phyloP scores from a whole-genome alignment of 2,329 filamentous ascomycete genomes.

The Aspergillus thermomutatus region DNA sequence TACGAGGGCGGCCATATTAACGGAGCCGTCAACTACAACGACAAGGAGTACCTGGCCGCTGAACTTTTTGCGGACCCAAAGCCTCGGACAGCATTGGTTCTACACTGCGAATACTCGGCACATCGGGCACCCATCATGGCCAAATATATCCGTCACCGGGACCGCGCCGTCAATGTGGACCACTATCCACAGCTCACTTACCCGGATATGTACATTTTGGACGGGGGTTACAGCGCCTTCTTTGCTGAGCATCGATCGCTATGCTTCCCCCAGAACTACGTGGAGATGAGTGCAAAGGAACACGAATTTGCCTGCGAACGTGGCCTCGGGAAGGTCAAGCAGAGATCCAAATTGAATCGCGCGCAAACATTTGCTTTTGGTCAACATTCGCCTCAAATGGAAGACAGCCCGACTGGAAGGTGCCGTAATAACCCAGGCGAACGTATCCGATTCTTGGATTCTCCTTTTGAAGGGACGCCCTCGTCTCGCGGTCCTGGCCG shows the following conservation, averaged over 20 bases:
- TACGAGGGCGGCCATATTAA: slow-evolving; percentile 95
- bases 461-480: slow-evolving; percentile 34
- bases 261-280: slow-evolving; percentile 92
- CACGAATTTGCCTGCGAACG: slow-evolving; percentile 92
- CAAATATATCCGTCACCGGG: slow-evolving; percentile 83
- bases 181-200: slow-evolving; percentile 87
- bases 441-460: slow-evolving; percentile 30
- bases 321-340: slow-evolving; percentile 88
- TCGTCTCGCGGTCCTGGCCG: slow-evolving; percentile 36
- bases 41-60: slow-evolving; percentile 80
- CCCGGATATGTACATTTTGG: slow-evolving; percentile 93
- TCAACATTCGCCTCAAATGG: slow-evolving; percentile 59
- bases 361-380: slow-evolving; percentile 96
- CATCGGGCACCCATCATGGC: slow-evolving; percentile 96
- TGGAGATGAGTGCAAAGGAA: slow-evolving; percentile 91
- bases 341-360: slow-evolving; percentile 77
- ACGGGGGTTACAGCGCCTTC: slow-evolving; percentile 94
- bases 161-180: slow-evolving; percentile 80
- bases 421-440: slow-evolving; percentile 35
- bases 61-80: slow-evolving; percentile 72
- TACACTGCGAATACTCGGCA: slow-evolving; percentile 98
- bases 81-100: slow-evolving; percentile 75
- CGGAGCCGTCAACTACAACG: slow-evolving; percentile 91
- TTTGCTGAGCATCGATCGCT: slow-evolving; percentile 73
- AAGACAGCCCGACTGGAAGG: slow-evolving; percentile 60